A percentile compares a stretch with the other conserved stretches of the same genome.
These are phyloP conservation scores for Ramaria rubella DNA, from an alignment of 768 basidiomycete species.

Conservation along the genomic window DNA sequence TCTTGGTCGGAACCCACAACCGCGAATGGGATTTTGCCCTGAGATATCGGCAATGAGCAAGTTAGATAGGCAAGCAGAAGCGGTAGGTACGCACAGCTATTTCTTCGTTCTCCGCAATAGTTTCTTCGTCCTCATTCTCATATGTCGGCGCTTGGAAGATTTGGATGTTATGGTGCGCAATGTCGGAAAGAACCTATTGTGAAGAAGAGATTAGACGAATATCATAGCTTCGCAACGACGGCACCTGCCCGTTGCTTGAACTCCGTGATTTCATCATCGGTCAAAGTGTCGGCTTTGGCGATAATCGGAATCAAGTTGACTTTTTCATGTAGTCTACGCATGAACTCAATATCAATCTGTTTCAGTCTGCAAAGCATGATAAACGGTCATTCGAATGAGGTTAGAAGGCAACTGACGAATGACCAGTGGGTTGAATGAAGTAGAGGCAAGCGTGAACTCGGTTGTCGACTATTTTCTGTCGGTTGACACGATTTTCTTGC, in stretches of 20 bases:
- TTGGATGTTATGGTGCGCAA: conserved; percentile 90
- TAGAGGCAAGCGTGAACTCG: conserved; percentile 98
- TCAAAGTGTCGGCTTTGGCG: conserved; percentile 96
- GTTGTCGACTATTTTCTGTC: conserved; percentile 90
- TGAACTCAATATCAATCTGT: conserved; percentile 98
- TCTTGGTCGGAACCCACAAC: conserved; percentile 90
- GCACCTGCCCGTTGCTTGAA: conserved; percentile 87
- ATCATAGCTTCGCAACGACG: conserved; percentile 13
- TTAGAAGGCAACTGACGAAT: conserved; percentile 60
- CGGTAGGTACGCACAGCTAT: conserved; percentile 46
- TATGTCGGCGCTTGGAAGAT: conserved; percentile 98
- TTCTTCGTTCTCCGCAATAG: conserved; percentile 93
- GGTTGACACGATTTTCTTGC: conserved; percentile 97
- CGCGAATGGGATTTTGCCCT: conserved; percentile 96
- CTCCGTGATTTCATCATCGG: conserved; percentile 86
- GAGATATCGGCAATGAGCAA: not conserved
- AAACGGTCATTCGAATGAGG: conserved; percentile 8
- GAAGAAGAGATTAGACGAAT: conserved; percentile 42
- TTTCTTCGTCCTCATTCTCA: conserved; percentile 98
- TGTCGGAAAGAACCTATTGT: conserved; percentile 80
- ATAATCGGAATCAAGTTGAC: conserved; percentile 99
- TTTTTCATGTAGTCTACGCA: conserved; percentile 93
- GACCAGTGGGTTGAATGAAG: conserved; percentile 98
- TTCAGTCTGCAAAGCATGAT: conserved; percentile 59
- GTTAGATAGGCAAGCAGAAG: not conserved